Evolutionary conservation across 768 basidiomycete species (phyloP).

Genomic region (Termitomyces sp.): DNA sequence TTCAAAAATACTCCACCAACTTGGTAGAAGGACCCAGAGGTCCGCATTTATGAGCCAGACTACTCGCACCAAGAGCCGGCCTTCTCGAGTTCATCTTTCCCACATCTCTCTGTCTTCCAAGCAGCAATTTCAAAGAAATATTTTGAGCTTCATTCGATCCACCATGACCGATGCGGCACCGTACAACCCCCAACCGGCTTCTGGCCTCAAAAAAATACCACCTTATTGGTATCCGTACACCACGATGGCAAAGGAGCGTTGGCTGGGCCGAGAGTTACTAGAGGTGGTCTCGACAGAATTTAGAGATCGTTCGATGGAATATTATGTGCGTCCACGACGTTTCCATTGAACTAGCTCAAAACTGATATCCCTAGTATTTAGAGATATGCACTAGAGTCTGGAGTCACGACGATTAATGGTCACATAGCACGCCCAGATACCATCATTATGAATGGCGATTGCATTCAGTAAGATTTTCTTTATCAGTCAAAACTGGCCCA

Average conservation of each 20-base stretch:
- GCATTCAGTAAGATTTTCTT: constrained; percentile 66
- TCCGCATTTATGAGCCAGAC: constrained; percentile 13
- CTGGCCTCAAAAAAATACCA: constrained; percentile 69
- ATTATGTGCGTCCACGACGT: constrained; percentile 67
- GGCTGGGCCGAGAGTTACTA: constrained; percentile 82
- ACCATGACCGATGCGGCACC: constrained; percentile 40
- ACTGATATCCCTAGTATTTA: constrained; percentile 14
- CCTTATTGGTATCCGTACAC: constrained; percentile 94
- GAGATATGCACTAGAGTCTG: constrained; percentile 74
- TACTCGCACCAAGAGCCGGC: constrained; percentile 1
- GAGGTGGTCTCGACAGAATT: constrained; percentile 95
- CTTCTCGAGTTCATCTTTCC: constrained; percentile 31
- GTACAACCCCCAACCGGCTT: constrained; percentile 21
- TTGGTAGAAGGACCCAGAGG: constrained; percentile 10
- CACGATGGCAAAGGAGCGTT: constrained; percentile 89
- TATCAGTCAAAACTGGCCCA: background rate
- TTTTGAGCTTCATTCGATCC: constrained; percentile 45
- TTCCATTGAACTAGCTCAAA: background rate
- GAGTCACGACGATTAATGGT: constrained; percentile 96
- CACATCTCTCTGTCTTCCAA: constrained; percentile 44
- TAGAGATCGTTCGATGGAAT: constrained; percentile 89
- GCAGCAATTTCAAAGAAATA: constrained; percentile 53
- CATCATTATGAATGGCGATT: constrained; percentile 80
- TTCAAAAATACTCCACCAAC: constrained; percentile 2
- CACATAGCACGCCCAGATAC: constrained; percentile 73